Evolutionary conservation across 2,329 filamentous ascomycete genomes (phyloP), one percentile per base, ranked within the genome.

Genomic region (Epichloe festucae): DNA sequence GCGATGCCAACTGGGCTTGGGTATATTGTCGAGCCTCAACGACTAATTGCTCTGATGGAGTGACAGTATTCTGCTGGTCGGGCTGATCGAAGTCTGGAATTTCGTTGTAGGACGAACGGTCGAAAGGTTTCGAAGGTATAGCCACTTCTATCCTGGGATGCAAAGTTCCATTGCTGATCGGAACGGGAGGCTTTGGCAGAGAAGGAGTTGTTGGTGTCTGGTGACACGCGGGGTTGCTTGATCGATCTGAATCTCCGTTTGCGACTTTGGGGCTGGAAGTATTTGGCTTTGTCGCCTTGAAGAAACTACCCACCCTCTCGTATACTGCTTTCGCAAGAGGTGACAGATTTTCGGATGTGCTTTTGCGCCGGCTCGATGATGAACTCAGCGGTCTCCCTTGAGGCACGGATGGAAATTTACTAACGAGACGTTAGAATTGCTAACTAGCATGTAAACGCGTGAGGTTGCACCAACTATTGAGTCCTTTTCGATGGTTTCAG

Each of bases 401-500:
- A 39, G 55, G 62, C 51, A 60, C 57, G 42, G 57, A 57, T 52
- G 62, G 65, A 65, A 84, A 83, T 58, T 80, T 75, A 66, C 80
- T 83, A 31, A 11, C 10, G 35, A 17, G 19, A 10, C 31, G 34
- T 50, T 21, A 50, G 42, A 36, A 19, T 38, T 17, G 35, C 15
- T 39, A 1, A 11, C n/a, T 5, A 21, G 39, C 14, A 19, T 4
- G 14, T 45, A 39, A 14, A 44, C 3, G 27, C 19, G 31, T 23
- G 10, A 21, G 14, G 12, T 38, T 39, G 41, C 49, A 61, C 73
- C 64, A 69, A 87, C 84, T 79, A 87, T 60, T 84, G 71, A 10
- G 85, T 84, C 56, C 86, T 72, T 54, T 83, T 82, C n/a, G 83
- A 78, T 2, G 82, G 77, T 61, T 82, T 81, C 52, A 96, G 67